These are phyloP conservation scores for Nemania diffusa DNA, from an alignment of 2,329 filamentous ascomycete species.

Conservation along the genomic window DNA sequence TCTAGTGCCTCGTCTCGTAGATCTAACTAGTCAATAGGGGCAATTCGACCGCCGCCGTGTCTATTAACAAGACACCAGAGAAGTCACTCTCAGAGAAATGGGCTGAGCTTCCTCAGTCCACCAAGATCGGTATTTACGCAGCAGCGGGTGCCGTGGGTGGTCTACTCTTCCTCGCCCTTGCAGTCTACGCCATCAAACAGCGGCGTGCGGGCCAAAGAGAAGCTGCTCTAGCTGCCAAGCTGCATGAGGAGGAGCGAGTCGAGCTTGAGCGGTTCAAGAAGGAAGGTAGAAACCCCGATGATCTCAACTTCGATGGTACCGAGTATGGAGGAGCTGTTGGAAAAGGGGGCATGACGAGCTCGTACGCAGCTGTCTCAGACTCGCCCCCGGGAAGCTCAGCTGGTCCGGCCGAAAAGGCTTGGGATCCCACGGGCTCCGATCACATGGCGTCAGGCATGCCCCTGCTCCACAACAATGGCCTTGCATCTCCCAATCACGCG, in stretches of 20 bases:
- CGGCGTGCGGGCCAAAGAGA: constrained; percentile 63
- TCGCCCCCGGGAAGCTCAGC: constrained; percentile 39
- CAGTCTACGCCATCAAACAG: constrained; percentile 67
- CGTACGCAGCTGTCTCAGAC: constrained; percentile 35
- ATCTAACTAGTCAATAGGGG: constrained; percentile 53
- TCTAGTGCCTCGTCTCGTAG: background rate
- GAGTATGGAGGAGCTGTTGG: constrained; percentile 30
- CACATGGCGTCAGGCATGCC: constrained; percentile 24
- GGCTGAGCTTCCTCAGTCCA: constrained; percentile 58
- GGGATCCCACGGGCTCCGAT: constrained; percentile 36
- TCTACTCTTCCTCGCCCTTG: constrained; percentile 48
- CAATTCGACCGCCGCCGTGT: constrained; percentile 65
- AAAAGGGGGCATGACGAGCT: constrained; percentile 32
- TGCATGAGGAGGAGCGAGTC: constrained; percentile 58
- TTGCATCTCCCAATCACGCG: constrained; percentile 35
- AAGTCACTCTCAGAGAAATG: constrained; percentile 65
- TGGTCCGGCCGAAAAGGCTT: constrained; percentile 35
- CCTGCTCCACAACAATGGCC: constrained; percentile 38
- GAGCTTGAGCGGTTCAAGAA: constrained; percentile 63
- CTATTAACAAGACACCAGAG: constrained; percentile 52
- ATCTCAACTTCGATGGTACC: constrained; percentile 34
- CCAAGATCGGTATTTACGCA: constrained; percentile 66
- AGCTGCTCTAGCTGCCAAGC: constrained; percentile 58
- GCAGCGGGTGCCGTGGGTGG: constrained; percentile 58
- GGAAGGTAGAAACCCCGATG: constrained; percentile 60